Evolutionary conservation across 768 basidiomycete species (phyloP).

Genomic region (Trametopsis cervina): DNA sequence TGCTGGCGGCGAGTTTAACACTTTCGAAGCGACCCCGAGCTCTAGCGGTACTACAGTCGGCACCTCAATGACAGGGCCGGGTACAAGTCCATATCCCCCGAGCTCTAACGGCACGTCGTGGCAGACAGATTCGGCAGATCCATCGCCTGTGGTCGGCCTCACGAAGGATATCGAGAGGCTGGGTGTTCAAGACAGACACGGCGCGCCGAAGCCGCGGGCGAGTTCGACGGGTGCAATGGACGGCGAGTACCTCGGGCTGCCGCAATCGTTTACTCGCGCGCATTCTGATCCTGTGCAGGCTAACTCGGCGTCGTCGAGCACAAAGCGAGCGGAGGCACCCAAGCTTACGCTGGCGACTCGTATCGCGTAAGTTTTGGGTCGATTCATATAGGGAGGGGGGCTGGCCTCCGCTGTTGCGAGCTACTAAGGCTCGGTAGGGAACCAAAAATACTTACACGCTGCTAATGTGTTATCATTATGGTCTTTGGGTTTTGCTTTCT

Average conservation of each 20-base stretch:
- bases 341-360: neutral
- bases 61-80: slow-evolving; percentile 5
- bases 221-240: neutral
- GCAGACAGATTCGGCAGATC: slow-evolving; percentile 14
- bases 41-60: slow-evolving; percentile 6
- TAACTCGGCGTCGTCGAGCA: neutral
- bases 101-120: slow-evolving; percentile 23
- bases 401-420: no score
- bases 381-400: no score
- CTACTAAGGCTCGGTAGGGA: neutral
- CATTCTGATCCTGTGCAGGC: neutral
- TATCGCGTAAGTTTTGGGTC: no score
- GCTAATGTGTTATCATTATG: neutral
- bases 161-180: slow-evolving; percentile 3
- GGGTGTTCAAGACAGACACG: neutral
- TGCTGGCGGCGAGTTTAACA: neutral
- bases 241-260: neutral
- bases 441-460: neutral
- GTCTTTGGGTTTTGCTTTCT: neutral
- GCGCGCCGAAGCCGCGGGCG: neutral
- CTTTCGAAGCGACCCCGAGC: neutral
- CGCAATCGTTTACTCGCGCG: no score
- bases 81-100: slow-evolving; percentile 5
- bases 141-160: slow-evolving; percentile 3
- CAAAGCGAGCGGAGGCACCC: neutral